Evolutionary conservation across 139 green algal genomes (phyloP), one percentile per base, ranked within the genome.

Genomic region (Volvox africanus): DNA sequence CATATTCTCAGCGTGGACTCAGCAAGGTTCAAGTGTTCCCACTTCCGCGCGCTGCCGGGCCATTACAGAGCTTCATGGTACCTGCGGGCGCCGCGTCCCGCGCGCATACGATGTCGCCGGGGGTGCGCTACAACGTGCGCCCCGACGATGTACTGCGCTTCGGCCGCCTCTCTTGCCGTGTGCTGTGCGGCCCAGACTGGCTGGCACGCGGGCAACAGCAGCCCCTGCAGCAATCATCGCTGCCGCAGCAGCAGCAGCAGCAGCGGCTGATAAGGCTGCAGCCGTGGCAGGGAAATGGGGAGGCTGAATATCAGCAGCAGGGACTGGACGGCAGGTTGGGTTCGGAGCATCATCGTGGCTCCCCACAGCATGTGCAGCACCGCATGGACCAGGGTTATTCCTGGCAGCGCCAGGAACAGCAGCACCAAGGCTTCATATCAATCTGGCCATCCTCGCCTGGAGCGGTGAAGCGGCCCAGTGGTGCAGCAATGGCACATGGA

Each of bases 91-190:
- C 22, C 30, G 81, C 61, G n/a, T 71, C 80, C 81, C 81, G 81
- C 14, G n/a, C 81, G 12, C 81, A 87, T 61, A 6, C 30, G 30
- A n/a, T 87, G 2, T 33, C 81, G 1, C 30, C 61, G 1, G 61
- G 61, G n/a, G 81, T 61, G 61, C 81, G 81, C 81, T 87, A 87
- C 81, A 61, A 87, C 81, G 81, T 87, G 81, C 81, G 81, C 2
- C 30, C 81, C 30, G 81, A 87, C 50, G 81, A 87, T 61, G 61
- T 87, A 32, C 81, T 87, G 61, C 81, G 81, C 61, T 76, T 87
- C 61, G 81, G 81, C 81, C 81, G 81, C 81, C 81, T 76, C 61
- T 77, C 55, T 32, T 87, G 81, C 30, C 81, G 81, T 9, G 81
- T 87, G 36, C 13, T 62, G 78, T 68, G 36, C 78, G 78, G 78